Evolutionary conservation across 75 land plant genomes (phyloP).

Genomic region (Sequoia sempervirens): DNA sequence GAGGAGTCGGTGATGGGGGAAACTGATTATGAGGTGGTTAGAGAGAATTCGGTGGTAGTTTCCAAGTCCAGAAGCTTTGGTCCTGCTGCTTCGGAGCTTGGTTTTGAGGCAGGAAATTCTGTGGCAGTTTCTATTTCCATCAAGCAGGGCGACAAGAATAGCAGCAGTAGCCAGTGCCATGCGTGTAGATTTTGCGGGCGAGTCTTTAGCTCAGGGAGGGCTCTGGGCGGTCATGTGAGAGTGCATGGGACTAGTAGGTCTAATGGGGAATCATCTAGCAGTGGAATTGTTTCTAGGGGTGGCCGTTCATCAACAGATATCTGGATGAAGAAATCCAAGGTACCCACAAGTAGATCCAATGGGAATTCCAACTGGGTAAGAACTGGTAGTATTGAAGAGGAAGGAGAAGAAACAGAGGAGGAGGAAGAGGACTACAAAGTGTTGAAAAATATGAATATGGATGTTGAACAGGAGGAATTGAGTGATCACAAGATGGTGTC

Average conservation of each 20-base stretch:
- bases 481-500: conserved; percentile 17
- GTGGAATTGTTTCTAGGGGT: background rate
- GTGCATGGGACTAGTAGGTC: conserved; percentile 4
- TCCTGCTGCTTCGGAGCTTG: background rate
- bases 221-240: conserved; percentile 39
- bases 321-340: conserved; percentile 2
- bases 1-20: background rate
- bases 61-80: no score
- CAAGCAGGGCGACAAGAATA: background rate
- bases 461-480: conserved; percentile 2
- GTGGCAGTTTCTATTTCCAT: background rate
- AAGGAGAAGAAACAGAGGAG: background rate
- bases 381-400: background rate
- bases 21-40: background rate
- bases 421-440: background rate
- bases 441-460: background rate
- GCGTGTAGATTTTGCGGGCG: conserved; percentile 18
- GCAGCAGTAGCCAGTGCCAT: background rate
- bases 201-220: conserved; percentile 29
- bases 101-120: background rate
- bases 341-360: conserved; percentile 11
- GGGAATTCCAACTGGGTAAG: background rate
- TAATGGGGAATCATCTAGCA: background rate
- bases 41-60: background rate
- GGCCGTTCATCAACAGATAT: background rate